Base-by-base conservation (phyloP, 306 rosid species). In the Cajanus cajan region DNA sequence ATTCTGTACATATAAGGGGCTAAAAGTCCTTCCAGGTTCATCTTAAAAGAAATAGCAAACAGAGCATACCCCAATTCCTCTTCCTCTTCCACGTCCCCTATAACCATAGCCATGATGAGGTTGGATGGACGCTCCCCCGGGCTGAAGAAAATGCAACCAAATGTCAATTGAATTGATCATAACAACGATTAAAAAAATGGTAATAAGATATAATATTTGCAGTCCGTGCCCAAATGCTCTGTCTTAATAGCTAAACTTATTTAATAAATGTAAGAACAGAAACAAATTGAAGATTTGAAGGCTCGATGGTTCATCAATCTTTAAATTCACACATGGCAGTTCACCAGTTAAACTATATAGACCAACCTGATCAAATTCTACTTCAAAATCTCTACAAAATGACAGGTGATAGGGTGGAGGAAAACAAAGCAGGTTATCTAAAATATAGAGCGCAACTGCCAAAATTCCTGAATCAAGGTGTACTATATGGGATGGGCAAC, bases 51-150 rank as follows among this genome's bases (percentile, higher is more conserved):
- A 70, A 68, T 43, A 41, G 62, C 15, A 66, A 82, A 76, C 5
- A 63, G 71, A 40, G 68, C 24, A 78, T 92, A 94, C 98, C 93
- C 88, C 94, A 71, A 33, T 19, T 80, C 92, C 95, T 73, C 89
- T 85, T 73, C 96, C 98, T 84, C 96, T 85, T 77, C 89, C 98
- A 10, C 87, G 94, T n/a, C n/a, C n/a, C n/a, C n/a, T n/a, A n/a
- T n/a, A n/a, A n/a, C n/a, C n/a, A n/a, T n/a, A n/a, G n/a, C 79
- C 89, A 85, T 76, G 80, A 61, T 81, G 81, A 47, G 52, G 74
- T 70, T 89, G 93, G 47, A 34, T 82, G 67, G 88, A 74, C 69
- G 86, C 68, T 71, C 94, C 93, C 71, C 83, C 89, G 34, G 92
- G 78, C 98, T 94, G 91, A 16, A 67, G 15, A 61, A 74, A 54